Evolutionary conservation across 2,329 filamentous ascomycete genomes (phyloP), one percentile per base, ranked within the genome.

Genomic region (Parafenestella ontariensis): DNA sequence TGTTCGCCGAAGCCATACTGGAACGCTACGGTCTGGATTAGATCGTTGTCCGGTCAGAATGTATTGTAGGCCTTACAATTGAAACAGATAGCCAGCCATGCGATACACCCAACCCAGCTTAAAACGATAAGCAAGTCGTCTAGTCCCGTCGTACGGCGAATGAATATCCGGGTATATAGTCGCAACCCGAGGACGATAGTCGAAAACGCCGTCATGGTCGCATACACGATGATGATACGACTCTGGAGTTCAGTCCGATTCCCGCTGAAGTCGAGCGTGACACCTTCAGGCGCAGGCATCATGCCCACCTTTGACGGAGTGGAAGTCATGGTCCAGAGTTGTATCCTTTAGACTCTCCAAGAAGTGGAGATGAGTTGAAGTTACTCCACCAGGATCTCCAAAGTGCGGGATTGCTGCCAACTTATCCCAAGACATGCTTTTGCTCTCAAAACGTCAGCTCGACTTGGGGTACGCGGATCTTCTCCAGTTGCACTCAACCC

Each of bases 1-100:
- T 65, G 62, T 17, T 62, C 40, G 13, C 61, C 61, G 29, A 64
- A 62, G 21, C 62, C 62, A 43, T 64, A 65, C 28, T 59, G 53
- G 18, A 65, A 60, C 10, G 54, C 59, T 64, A 31, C 10, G 31
- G 21, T 11, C 9, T 1, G 20, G 10, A 34, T 59, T 37, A 59
- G 47, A 31, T 31, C 29, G 24, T n/a, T 34, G 11, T 18, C n/a
- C 3, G 50, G 17, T 23, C 8, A 24, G 18, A 42, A n/a, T 31
- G 15, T 9, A 23, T 13, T 9, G 28, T 28, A 20, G 29, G 46
- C 23, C 42, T 26, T 40, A 60, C 59, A 47, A 36, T 52, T 15
- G 36, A 62, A 52, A 34, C 54, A 58, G 17, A 61, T 29, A 15
- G 26, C 48, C 45, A 64, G 28, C 59, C 59, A 64, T 37, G 59